Evolutionary conservation across 2,329 filamentous ascomycete genomes (phyloP).

Genomic region (Botrytis aclada): DNA sequence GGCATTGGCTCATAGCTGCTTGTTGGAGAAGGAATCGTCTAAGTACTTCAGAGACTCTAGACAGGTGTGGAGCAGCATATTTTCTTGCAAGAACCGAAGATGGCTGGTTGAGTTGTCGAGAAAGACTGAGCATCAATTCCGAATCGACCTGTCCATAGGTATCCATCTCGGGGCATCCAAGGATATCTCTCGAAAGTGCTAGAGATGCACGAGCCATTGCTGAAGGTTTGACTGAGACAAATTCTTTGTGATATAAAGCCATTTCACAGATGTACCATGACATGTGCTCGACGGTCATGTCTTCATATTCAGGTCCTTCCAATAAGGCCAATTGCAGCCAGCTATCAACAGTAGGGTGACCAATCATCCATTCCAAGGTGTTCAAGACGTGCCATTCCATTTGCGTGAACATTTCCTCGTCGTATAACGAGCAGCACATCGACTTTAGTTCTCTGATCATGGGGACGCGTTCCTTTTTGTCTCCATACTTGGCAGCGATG

Average conservation of each 20-base stretch:
- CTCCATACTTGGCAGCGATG: constrained; percentile 97
- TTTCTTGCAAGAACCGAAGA: constrained; percentile 67
- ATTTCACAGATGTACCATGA: constrained; percentile 92
- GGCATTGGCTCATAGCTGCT: constrained; percentile 51
- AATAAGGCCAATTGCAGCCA: constrained; percentile 86
- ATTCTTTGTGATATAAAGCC: constrained; percentile 92
- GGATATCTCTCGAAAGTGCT: constrained; percentile 80
- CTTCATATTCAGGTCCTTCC: constrained; percentile 65
- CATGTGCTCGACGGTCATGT: constrained; percentile 91
- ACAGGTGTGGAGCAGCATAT: constrained; percentile 64
- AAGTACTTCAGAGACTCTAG: constrained; percentile 60
- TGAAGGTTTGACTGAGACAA: constrained; percentile 87
- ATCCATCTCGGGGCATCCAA: constrained; percentile 74
- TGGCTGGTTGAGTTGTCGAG: constrained; percentile 62
- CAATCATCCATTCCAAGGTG: constrained; percentile 93
- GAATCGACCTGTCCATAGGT: constrained; percentile 68
- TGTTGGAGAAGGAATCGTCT: constrained; percentile 65
- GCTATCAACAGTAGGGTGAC: constrained; percentile 91
- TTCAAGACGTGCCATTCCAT: constrained; percentile 99
- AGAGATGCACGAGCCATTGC: constrained; percentile 86
- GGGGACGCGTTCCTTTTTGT: constrained; percentile 98
- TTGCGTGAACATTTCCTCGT: constrained; percentile 99
- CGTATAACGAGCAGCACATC: constrained; percentile 98
- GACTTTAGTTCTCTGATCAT: constrained; percentile 96
- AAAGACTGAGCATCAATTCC: constrained; percentile 53